Conservation (phyloP, 108 stramenopile genomes). For the Cyclostephanos invisitatus region DNA sequence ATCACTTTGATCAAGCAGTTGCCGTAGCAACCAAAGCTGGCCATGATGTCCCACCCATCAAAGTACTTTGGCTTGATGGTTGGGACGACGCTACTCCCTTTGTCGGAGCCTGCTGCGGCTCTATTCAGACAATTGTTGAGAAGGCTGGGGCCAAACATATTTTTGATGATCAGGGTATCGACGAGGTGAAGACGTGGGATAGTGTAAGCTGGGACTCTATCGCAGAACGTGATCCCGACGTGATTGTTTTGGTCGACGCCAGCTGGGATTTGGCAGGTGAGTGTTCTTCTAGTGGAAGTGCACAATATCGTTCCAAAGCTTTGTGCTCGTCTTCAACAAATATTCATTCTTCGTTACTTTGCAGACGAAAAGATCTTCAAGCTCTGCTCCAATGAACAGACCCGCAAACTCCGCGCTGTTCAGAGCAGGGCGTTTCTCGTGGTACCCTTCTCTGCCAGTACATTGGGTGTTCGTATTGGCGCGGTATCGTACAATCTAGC, state of each 20-base stretch:
- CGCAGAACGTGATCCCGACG: constrained; percentile 22
- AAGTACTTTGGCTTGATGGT: constrained; percentile 30
- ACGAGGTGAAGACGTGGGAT: constrained; percentile 27
- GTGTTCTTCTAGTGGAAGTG: no score
- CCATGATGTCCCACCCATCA: constrained; percentile 2
- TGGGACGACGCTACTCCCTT: constrained; percentile 29
- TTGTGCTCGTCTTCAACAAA: constrained; percentile 3
- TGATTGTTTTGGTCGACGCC: constrained; percentile 30
- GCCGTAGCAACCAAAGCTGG: background rate
- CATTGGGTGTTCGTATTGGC: constrained; percentile 31
- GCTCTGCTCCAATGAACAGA: constrained; percentile 13
- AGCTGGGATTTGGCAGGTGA: background rate
- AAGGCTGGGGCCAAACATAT: constrained; percentile 32
- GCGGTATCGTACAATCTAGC: constrained; percentile 31
- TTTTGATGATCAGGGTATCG: constrained; percentile 16
- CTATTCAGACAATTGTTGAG: constrained; percentile 19
- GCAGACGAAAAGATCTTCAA: constrained; percentile 31
- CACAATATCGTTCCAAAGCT: no score
- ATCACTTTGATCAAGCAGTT: constrained; percentile 24
- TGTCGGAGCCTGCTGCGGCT: constrained; percentile 38
- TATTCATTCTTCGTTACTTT: background rate
- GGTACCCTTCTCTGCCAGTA: constrained; percentile 29
- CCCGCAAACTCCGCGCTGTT: constrained; percentile 30
- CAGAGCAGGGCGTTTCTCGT: constrained; percentile 17
- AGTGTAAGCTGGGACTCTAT: constrained; percentile 15